Base-by-base conservation (phyloP, 495 filamentous ascomycete species). In the Trichoderma erinaceum region DNA sequence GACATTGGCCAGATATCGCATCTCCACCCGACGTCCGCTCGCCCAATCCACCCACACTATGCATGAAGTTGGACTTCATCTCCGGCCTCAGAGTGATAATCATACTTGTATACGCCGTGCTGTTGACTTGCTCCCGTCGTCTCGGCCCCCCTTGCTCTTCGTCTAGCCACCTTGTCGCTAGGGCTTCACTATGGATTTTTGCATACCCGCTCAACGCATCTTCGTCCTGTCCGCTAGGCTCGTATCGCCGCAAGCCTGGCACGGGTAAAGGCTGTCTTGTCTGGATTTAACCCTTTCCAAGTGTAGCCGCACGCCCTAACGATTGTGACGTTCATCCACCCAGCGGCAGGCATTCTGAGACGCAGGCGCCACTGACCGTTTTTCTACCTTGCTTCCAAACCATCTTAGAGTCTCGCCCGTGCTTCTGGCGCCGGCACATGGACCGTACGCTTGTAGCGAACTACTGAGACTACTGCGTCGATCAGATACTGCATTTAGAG, bases 1-100 rank as follows among this genome's bases (percentile, higher is more conserved):
- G 23, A 21, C 56, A 32, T 29, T n/a, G 56, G 56, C 11, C 29
- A 32, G 10, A 61, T 21, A 52, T 52, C 23, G 56, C 56, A 61
- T 61, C 56, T 61, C 56, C 56, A 61, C 56, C 13, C 16, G 23
- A 23, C 56, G 25, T 61, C 56, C 56, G n/a, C 56, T 25, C 12
- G 25, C 56, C 56, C 11, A 56, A 61, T 32, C 56, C 56, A 61
- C 56, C 7, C 56, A 61, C 56, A 61, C 56, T 61, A 61, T 61
- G 56, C 56, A 61, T 61, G 56, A 61, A 29, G 29, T 13, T 61
- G 56, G 56, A 61, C 23, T 61, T 25, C 27, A 61, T 61, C 56
- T 61, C 56, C 56, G 56, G 25, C 56, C 27, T 32, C 25, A 29
- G 23, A 29, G 23, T 32, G 23, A 29, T 61, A 10, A 18, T 61